Conservation (phyloP, 1,139 yeast species). For the Casaregolazyma suthepensis region DNA sequence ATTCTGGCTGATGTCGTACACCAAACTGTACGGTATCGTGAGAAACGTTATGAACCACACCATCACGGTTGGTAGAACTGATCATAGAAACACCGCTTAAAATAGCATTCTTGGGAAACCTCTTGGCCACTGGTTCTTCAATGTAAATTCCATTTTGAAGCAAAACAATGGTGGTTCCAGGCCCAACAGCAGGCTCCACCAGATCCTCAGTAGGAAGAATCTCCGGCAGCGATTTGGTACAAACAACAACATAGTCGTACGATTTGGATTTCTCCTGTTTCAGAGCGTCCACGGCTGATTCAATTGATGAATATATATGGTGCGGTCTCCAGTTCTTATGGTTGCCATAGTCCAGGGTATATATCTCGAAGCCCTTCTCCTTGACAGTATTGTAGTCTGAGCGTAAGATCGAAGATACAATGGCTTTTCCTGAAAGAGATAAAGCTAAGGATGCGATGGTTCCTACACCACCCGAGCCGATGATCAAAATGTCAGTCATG, state of each 20-base stretch:
- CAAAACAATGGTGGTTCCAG: slow-evolving; percentile 49
- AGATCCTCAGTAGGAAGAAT: slow-evolving; percentile 52
- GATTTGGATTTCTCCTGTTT: slow-evolving; percentile 24
- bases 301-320: slow-evolving; percentile 32
- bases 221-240: slow-evolving; percentile 75
- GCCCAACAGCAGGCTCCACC: slow-evolving; percentile 49
- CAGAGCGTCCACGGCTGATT: slow-evolving; percentile 36
- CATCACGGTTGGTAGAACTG: slow-evolving; percentile 54
- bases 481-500: slow-evolving; percentile 32
- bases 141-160: slow-evolving; percentile 73
- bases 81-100: slow-evolving; percentile 67
- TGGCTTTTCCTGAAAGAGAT: slow-evolving; percentile 41
- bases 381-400: slow-evolving; percentile 56
- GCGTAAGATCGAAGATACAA: slow-evolving; percentile 56
- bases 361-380: slow-evolving; percentile 50
- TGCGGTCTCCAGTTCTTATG: slow-evolving; percentile 49
- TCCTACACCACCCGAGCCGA: slow-evolving; percentile 76
- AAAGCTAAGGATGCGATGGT: slow-evolving; percentile 60
- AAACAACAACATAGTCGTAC: slow-evolving; percentile 60
- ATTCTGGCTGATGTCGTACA: slow-evolving; percentile 28
- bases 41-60: slow-evolving; percentile 45
- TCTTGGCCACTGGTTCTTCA: slow-evolving; percentile 52
- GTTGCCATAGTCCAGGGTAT: slow-evolving; percentile 57
- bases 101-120: slow-evolving; percentile 53
- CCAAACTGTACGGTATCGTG: slow-evolving; percentile 53